These are phyloP conservation scores for Stephania japonica DNA, from an alignment of 164 flowering plant species.

Conservation along the genomic window DNA sequence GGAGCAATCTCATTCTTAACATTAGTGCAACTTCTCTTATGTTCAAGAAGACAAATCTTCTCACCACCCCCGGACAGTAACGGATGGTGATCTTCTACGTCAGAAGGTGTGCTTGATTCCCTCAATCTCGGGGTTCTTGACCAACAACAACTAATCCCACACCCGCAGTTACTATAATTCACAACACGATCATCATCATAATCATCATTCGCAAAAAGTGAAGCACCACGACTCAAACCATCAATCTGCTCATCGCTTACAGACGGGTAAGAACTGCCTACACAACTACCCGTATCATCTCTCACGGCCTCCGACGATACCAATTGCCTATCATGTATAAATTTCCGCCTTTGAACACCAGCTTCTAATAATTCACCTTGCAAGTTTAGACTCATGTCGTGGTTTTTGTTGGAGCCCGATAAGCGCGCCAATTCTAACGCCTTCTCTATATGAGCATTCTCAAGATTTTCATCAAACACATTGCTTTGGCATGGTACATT, in stretches of 20 bases:
- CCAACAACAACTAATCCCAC: slow-evolving; percentile 77
- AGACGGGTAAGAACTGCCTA: slow-evolving; percentile 47
- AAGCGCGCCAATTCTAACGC: slow-evolving; percentile 27
- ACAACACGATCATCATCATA: slow-evolving; percentile 34
- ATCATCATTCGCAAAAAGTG: slow-evolving; percentile 37
- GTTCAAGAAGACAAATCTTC: slow-evolving; percentile 24
- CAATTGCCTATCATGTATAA: slow-evolving; percentile 18
- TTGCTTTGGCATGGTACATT: slow-evolving; percentile 17
- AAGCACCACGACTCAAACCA: slow-evolving; percentile 32
- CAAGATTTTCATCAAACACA: slow-evolving; percentile 22
- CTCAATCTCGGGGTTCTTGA: slow-evolving; percentile 58
- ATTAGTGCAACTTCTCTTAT: slow-evolving; percentile 22
- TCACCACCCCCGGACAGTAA: slow-evolving; percentile 35
- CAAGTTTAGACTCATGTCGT: slow-evolving; percentile 36
- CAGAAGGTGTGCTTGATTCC: slow-evolving; percentile 34
- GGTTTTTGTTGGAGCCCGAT: slow-evolving; percentile 23
- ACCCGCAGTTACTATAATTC: slow-evolving; percentile 37
- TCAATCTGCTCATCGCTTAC: slow-evolving; percentile 31
- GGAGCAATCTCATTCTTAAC: slow-evolving; percentile 29
- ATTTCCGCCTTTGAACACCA: slow-evolving; percentile 21
- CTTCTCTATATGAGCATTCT: slow-evolving; percentile 20
- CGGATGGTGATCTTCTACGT: slow-evolving; percentile 46
- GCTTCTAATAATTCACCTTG: slow-evolving; percentile 27
- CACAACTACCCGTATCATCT: slow-evolving; percentile 39
- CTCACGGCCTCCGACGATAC: slow-evolving; percentile 23